phyloP scores from a whole-genome alignment of 495 filamentous ascomycete genomes.

The Parathielavia hyrcaniae region DNA sequence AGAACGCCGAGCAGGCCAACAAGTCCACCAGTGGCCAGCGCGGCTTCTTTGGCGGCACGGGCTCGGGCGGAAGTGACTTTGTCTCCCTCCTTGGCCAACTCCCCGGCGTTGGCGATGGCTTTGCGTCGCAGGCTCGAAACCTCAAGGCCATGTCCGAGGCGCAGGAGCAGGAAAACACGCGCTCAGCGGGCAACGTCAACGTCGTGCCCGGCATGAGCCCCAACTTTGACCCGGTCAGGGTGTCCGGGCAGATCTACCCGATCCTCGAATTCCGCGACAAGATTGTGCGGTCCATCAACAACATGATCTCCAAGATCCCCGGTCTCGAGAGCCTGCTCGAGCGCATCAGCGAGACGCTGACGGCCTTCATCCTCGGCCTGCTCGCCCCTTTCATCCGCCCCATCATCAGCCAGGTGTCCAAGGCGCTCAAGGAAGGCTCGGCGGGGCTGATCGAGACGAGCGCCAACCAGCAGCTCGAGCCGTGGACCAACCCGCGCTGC shows the following conservation, averaged over 20 bases:
- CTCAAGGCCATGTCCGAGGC: slow-evolving; percentile 70
- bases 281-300: slow-evolving; percentile 75
- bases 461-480: slow-evolving; percentile 79
- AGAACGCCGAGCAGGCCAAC: slow-evolving; percentile 43
- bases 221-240: slow-evolving; percentile 76
- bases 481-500: slow-evolving; percentile 80
- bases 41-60: slow-evolving; percentile 37
- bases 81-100: slow-evolving; percentile 69
- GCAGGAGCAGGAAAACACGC: slow-evolving; percentile 59
- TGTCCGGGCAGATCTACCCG: slow-evolving; percentile 80
- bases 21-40: slow-evolving; percentile 29
- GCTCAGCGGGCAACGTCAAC: slow-evolving; percentile 37
- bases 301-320: slow-evolving; percentile 84
- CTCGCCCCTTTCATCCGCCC: slow-evolving; percentile 85
- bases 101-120: slow-evolving; percentile 63
- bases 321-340: slow-evolving; percentile 81
- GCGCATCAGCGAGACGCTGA: slow-evolving; percentile 84
- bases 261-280: slow-evolving; percentile 92
- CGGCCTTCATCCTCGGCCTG: slow-evolving; percentile 81
- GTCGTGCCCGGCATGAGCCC: slow-evolving; percentile 60
- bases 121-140: slow-evolving; percentile 68
- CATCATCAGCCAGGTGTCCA: slow-evolving; percentile 79
- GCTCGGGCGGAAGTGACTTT: slow-evolving; percentile 47
- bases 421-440: slow-evolving; percentile 76
- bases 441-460: slow-evolving; percentile 71